These are phyloP conservation scores for Ogataea nonfermentans DNA, from an alignment of 805 yeast species.

Conservation along the genomic window DNA sequence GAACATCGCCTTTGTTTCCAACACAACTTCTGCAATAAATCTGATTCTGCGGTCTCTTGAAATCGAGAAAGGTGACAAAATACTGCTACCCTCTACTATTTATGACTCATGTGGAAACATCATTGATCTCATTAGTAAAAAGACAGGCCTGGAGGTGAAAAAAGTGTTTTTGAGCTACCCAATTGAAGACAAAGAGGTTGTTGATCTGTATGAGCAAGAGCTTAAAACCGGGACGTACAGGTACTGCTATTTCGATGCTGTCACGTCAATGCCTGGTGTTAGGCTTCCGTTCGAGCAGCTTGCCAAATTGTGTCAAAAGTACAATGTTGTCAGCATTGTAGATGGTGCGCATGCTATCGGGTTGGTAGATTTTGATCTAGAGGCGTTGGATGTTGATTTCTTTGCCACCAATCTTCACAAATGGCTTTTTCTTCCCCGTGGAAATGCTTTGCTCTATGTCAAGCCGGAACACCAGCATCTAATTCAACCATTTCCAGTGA, in stretches of 20 bases:
- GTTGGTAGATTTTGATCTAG: conserved; percentile 42
- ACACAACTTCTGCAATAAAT: conserved; percentile 63
- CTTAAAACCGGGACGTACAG: conserved; percentile 32
- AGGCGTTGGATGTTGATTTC: conserved; percentile 53
- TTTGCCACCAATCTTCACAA: conserved; percentile 64
- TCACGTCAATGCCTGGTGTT: conserved; percentile 65
- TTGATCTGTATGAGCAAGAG: conserved; percentile 33
- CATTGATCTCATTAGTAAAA: conserved; percentile 39
- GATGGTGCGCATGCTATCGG: conserved; percentile 79
- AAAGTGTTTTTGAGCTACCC: conserved; percentile 44
- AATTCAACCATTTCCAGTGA: conserved; percentile 58
- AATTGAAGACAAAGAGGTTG: conserved; percentile 39
- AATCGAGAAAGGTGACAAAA: conserved; percentile 48
- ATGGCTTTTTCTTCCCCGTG: conserved; percentile 61
- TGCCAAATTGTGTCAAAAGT: conserved; percentile 42
- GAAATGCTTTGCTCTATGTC: conserved; percentile 59
- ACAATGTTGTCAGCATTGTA: conserved; percentile 51
- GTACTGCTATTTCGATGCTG: conserved; percentile 54
- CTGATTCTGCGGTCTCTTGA: conserved; percentile 54
- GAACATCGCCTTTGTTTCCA: conserved; percentile 51
- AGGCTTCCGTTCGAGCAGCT: conserved; percentile 52
- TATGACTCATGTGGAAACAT: conserved; percentile 58
- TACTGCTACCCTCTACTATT: conserved; percentile 47
- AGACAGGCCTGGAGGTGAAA: conserved; percentile 36
- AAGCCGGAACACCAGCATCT: conserved; percentile 46